Base-by-base conservation (phyloP, 1,284 basidiomycete genomes). In the Pseudozyma hubeiensis region DNA sequence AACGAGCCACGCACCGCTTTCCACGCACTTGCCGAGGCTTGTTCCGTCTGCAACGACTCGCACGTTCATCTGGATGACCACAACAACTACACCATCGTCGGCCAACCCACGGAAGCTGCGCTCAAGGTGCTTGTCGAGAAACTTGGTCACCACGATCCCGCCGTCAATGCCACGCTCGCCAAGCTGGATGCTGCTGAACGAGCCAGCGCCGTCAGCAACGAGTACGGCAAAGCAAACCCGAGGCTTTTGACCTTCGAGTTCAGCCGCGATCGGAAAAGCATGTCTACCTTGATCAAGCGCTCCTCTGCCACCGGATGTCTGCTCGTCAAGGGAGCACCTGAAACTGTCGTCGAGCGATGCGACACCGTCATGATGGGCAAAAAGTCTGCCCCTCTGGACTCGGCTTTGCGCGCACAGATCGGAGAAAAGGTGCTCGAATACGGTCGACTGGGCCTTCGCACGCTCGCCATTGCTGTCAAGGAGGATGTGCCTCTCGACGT, bases 191-290 rank as follows among this genome's bases (percentile, higher is more conserved):
- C 89, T 31, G 85, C 87, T 17, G 86, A 87, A 44, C 92, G 94
- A 57, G 90, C 91, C 50, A 92, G 89, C 73, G 93, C 91, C 40
- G 89, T 98, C 85, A 71, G 66, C 34, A 93, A 92, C 86, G 90
- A 92, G 53, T 89, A 91, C 85, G 91, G 92, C 81, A 92, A 94
- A 75, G 87, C 87, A 50, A 90, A 93, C 80, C 87, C 90, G 17
- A 90, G 94, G 65, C 87, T 97, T 11, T 86, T 96, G 72, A 98
- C 95, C 3, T 95, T 99, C 82, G 96, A 98, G 85, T 99, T 99
- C 86, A 93, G 93, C 31, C 91, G 96, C 37, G 97, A 99, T 85
- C 92, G 96, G 84, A 99, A 98, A 87, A 95, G 94, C 89, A 99
- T 98, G 96, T 97, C 95, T 29, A 94, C 97, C 40, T 89, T 98